Evolutionary conservation across 129 eudicot species (phyloP).

Genomic region (Saussurea involucrata): DNA sequence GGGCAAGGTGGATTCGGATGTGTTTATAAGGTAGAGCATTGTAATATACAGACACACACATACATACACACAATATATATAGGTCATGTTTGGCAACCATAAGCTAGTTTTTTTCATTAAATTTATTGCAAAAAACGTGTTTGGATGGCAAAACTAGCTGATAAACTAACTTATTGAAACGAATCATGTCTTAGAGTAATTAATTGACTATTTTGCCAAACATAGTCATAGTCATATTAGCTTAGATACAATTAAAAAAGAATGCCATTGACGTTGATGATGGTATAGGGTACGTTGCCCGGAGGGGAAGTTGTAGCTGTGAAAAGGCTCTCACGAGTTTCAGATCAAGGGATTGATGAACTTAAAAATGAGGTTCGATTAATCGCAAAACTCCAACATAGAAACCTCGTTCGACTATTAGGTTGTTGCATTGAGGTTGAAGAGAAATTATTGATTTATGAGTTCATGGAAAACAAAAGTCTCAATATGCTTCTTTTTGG

Average conservation of each 20-base stretch:
- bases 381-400: slow-evolving; percentile 61
- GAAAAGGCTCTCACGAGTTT: slow-evolving; percentile 60
- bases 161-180: too few species aligned
- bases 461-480: slow-evolving; percentile 59
- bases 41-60: too few species aligned
- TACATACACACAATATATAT: too few species aligned
- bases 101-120: too few species aligned
- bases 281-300: slow-evolving; percentile 44
- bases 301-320: slow-evolving; percentile 61
- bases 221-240: too few species aligned
- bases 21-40: slow-evolving; percentile 1
- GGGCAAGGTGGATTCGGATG: slow-evolving; percentile 6
- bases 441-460: slow-evolving; percentile 65
- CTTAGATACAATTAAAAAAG: too few species aligned
- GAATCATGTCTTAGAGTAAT: too few species aligned
- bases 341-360: slow-evolving; percentile 64
- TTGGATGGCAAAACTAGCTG: too few species aligned
- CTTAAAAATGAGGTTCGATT: slow-evolving; percentile 61
- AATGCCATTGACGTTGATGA: neutral
- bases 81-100: too few species aligned
- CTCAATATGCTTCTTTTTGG: slow-evolving; percentile 47
- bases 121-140: too few species aligned
- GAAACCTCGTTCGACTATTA: slow-evolving; percentile 59
- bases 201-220: too few species aligned
- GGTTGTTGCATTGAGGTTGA: slow-evolving; percentile 65